Conservation (phyloP, 768 basidiomycete genomes). For the Lactarius hatsudake region DNA sequence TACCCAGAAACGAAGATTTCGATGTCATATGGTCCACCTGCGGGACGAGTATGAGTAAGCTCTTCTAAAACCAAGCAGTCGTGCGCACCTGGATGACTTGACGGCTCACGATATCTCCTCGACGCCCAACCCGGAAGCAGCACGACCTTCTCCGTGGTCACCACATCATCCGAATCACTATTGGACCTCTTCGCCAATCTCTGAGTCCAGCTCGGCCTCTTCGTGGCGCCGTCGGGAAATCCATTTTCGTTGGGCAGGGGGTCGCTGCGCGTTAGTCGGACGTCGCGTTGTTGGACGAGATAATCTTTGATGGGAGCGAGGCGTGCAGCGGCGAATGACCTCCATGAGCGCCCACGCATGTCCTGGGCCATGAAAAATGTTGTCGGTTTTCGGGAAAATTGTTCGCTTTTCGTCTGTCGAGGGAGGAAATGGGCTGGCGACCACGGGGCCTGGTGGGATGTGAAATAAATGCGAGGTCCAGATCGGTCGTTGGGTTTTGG, state of each 20-base stretch:
- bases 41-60: constrained; percentile 24
- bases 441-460: background rate
- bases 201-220: constrained; percentile 51
- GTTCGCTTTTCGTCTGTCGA: background rate
- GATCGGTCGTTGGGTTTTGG: constrained; percentile 4
- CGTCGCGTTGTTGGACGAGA: constrained; percentile 45
- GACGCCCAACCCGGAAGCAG: constrained; percentile 85
- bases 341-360: constrained; percentile 34
- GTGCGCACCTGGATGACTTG: constrained; percentile 33
- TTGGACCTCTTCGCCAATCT: constrained; percentile 34
- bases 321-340: constrained; percentile 33
- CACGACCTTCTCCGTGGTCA: constrained; percentile 45
- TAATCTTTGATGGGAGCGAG: constrained; percentile 48
- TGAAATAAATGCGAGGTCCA: background rate
- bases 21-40: constrained; percentile 59
- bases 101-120: constrained; percentile 40
- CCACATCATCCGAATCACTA: constrained; percentile 28
- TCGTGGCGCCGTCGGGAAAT: constrained; percentile 29
- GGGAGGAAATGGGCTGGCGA: background rate
- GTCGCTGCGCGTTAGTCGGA: constrained; percentile 30
- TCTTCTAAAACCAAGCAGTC: background rate
- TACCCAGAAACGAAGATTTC: constrained; percentile 77
- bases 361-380: constrained; percentile 32
- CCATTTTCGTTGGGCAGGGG: constrained; percentile 29
- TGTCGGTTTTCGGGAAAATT: background rate